These are phyloP conservation scores for Aspergillus pseudoglaucus DNA, from an alignment of 2,329 filamentous ascomycete genomes.

Conservation along the genomic window DNA sequence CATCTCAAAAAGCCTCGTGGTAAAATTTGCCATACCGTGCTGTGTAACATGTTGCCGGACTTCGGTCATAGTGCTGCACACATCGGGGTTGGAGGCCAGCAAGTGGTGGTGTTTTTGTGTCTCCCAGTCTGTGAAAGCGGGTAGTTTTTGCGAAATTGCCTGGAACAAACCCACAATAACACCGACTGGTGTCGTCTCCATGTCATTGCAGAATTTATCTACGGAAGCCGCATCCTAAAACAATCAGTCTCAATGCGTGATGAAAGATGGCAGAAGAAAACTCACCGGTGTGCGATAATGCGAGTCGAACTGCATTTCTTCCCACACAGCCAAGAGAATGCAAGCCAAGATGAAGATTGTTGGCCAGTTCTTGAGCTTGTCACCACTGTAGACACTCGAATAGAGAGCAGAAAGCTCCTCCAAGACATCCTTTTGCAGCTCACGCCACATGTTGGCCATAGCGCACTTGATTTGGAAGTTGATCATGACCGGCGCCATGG, in stretches of 20 bases:
- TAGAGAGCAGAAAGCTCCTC: conserved; percentile 89
- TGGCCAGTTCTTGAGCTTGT: conserved; percentile 97
- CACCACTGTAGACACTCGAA: conserved; percentile 95
- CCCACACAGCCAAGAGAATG: conserved; percentile 90
- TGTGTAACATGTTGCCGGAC: conserved; percentile 86
- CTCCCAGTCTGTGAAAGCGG: conserved; percentile 89
- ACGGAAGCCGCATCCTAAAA: conserved; percentile 65
- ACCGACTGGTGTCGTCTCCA: conserved; percentile 92
- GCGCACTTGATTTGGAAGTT: conserved; percentile 99
- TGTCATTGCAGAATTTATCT: conserved; percentile 91
- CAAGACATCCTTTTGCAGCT: conserved; percentile 90
- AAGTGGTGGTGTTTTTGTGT: conserved; percentile 84
- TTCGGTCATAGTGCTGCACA: conserved; percentile 95
- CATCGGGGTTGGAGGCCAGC: conserved; percentile 81
- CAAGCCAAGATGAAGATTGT: conserved; percentile 97
- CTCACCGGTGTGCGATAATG: conserved; percentile 75
- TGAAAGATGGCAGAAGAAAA: neutral
- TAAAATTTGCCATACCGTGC: conserved; percentile 66
- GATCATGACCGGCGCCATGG: conserved; percentile 94
- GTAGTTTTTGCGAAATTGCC: conserved; percentile 94
- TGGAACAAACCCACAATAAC: conserved; percentile 97
- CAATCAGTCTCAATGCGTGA: conserved; percentile 1
- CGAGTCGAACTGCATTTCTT: conserved; percentile 98
- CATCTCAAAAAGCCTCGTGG: conserved; percentile 1
- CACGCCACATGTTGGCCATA: conserved; percentile 96